Conservation (phyloP, 768 basidiomycete species). For the Gymnopilus dilepis region DNA sequence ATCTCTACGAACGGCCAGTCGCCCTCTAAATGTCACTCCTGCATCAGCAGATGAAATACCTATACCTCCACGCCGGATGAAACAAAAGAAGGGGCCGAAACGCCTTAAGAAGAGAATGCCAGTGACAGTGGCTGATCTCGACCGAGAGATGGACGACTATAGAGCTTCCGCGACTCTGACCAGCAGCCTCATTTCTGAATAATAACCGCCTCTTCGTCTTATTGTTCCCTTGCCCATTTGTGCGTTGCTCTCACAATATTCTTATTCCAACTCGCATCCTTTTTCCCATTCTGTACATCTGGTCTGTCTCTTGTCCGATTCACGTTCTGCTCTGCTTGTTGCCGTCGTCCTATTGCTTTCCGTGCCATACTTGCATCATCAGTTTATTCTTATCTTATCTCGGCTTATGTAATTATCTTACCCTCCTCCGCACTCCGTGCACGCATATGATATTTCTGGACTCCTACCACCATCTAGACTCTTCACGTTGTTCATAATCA, state of each 20-base stretch:
- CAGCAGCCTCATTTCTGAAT: neutral
- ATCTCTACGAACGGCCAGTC: neutral
- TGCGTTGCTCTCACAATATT: neutral
- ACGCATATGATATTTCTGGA: conserved; percentile 6
- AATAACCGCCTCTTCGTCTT: conserved; percentile 9
- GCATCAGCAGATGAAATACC: conserved; percentile 23
- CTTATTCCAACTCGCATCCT: neutral
- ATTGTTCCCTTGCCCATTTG: neutral
- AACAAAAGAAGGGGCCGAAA: conserved; percentile 75
- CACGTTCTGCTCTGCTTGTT: conserved; percentile 9
- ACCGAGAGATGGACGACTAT: conserved; percentile 85
- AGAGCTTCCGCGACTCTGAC: conserved; percentile 46
- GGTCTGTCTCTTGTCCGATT: conserved; percentile 1
- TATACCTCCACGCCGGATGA: conserved; percentile 44
- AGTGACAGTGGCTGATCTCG: conserved; percentile 61
- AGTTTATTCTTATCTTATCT: conserved; percentile 21
- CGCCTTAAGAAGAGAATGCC: conserved; percentile 62
- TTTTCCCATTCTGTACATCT: neutral
- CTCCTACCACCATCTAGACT: conserved; percentile 10
- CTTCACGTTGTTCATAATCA: neutral
- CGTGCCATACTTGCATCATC: neutral
- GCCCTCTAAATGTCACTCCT: conserved; percentile 5
- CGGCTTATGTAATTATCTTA: conserved; percentile 22
- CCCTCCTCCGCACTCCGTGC: neutral
- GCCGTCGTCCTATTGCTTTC: conserved; percentile 11